Percentiles rank a stretch among this genome's conserved stretches.
Conservation (phyloP, 208 protist species). For the Acanthamoeba quina region DNA sequence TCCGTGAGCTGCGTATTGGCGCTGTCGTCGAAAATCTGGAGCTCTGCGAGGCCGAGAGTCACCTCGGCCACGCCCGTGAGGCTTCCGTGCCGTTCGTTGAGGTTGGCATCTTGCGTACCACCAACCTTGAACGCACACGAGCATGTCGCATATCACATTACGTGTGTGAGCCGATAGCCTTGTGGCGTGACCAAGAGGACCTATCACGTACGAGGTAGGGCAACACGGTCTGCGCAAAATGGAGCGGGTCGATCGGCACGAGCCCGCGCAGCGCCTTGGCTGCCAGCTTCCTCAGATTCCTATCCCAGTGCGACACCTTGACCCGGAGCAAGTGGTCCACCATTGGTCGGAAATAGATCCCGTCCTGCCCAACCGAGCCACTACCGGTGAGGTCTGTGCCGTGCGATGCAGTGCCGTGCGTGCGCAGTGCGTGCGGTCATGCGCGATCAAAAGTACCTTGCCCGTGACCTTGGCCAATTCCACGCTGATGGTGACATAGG, state of each 20-base stretch:
- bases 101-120: conserved; percentile 78
- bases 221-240: conserved; percentile 39
- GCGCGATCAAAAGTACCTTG: background rate
- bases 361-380: background rate
- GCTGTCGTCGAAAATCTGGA: background rate
- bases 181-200: background rate
- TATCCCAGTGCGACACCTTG: conserved; percentile 88
- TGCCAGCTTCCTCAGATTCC: conserved; percentile 91
- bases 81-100: conserved; percentile 93
- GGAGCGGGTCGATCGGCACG: conserved; percentile 73
- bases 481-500: conserved; percentile 93
- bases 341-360: conserved; percentile 92
- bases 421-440: too few species aligned
- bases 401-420: too few species aligned
- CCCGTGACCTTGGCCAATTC: conserved; percentile 79
- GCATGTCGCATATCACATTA: too few species aligned
- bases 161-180: too few species aligned
- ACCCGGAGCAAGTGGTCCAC: conserved; percentile 92
- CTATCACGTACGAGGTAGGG: background rate
- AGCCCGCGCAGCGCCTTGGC: conserved; percentile 91
- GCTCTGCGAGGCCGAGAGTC: conserved; percentile 87
- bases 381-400: background rate
- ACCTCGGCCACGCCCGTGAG: conserved; percentile 94
- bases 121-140: background rate
- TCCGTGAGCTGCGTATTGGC: background rate